These are phyloP conservation scores for Copromyces sp. DNA, from an alignment of 495 filamentous ascomycete genomes.

Conservation along the genomic window DNA sequence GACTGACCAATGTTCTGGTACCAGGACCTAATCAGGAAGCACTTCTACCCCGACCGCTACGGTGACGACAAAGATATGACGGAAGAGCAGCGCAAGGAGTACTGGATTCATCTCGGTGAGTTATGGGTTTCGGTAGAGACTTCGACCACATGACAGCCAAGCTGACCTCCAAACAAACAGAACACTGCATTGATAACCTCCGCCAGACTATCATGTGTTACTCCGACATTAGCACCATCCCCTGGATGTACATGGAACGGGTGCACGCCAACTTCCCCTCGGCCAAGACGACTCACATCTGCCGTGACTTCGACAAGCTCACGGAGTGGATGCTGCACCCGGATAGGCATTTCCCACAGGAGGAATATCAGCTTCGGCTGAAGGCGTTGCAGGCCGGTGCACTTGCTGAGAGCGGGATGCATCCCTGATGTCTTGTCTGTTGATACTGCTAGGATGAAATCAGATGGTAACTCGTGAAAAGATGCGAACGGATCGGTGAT, in stretches of 20 bases:
- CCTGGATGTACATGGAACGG: background rate
- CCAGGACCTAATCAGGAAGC: slow-evolving; percentile 3
- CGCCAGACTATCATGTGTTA: slow-evolving; percentile 27
- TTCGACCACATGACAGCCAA: background rate
- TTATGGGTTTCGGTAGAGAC: background rate
- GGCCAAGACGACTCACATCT: slow-evolving; percentile 5
- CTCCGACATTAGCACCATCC: slow-evolving; percentile 16
- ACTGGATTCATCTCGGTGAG: slow-evolving; percentile 4
- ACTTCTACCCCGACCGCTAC: slow-evolving; percentile 5
- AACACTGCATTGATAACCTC: slow-evolving; percentile 26
- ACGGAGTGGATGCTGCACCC: slow-evolving; percentile 2
- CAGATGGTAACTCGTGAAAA: background rate
- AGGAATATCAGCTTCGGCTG: background rate
- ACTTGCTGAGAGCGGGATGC: background rate
- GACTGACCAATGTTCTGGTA: background rate
- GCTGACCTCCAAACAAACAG: background rate
- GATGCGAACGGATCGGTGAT: background rate
- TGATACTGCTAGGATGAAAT: background rate
- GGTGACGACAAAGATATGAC: background rate
- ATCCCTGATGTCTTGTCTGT: background rate
- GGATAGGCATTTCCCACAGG: slow-evolving; percentile 1
- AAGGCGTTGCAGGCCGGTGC: background rate
- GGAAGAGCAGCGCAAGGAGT: background rate
- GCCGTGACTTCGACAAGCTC: slow-evolving; percentile 4
- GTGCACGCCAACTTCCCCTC: slow-evolving; percentile 1